Evolutionary conservation across 1,284 basidiomycete genomes (phyloP).

Genomic region (Ganoderma sp.): DNA sequence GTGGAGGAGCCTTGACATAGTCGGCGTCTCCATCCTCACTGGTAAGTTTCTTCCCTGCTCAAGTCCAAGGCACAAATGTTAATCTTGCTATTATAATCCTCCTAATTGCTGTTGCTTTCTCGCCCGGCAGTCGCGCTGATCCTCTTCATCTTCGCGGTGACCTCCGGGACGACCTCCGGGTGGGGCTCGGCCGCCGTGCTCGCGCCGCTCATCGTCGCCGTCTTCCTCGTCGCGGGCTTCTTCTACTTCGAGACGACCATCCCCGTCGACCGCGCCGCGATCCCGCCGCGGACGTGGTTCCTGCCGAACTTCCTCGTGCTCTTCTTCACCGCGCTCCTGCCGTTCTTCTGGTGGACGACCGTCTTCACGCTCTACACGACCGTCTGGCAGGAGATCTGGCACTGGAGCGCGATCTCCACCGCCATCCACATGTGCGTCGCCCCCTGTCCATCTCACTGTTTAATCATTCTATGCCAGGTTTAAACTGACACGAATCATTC

Average conservation of each 20-base stretch:
- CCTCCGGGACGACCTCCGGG: slow-evolving; percentile 50
- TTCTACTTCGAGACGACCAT: slow-evolving; percentile 50
- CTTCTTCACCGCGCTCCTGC: slow-evolving; percentile 46
- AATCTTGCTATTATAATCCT: neutral
- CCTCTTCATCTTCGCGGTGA: slow-evolving; percentile 56
- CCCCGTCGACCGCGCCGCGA: slow-evolving; percentile 45
- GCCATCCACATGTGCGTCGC: slow-evolving; percentile 47
- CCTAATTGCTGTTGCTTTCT: neutral
- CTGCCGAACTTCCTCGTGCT: slow-evolving; percentile 50
- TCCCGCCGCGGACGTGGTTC: slow-evolving; percentile 51
- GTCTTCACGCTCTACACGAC: slow-evolving; percentile 45
- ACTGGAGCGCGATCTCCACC: slow-evolving; percentile 46
- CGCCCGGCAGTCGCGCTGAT: slow-evolving; percentile 37
- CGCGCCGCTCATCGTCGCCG: slow-evolving; percentile 50
- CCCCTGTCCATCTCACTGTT: neutral
- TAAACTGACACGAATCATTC: neutral
- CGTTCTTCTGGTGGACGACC: slow-evolving; percentile 52
- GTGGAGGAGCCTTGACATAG: slow-evolving; percentile 47
- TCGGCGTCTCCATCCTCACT: slow-evolving; percentile 49
- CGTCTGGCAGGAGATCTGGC: slow-evolving; percentile 48
- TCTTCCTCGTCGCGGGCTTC: slow-evolving; percentile 47
- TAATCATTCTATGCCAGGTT: neutral
- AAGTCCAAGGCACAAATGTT: neutral
- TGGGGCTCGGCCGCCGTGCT: slow-evolving; percentile 51
- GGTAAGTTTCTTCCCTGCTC: slow-evolving; percentile 32